These are phyloP conservation scores for Colletotrichum brevisporum DNA, from an alignment of 2,329 filamentous ascomycete species.

Conservation along the genomic window DNA sequence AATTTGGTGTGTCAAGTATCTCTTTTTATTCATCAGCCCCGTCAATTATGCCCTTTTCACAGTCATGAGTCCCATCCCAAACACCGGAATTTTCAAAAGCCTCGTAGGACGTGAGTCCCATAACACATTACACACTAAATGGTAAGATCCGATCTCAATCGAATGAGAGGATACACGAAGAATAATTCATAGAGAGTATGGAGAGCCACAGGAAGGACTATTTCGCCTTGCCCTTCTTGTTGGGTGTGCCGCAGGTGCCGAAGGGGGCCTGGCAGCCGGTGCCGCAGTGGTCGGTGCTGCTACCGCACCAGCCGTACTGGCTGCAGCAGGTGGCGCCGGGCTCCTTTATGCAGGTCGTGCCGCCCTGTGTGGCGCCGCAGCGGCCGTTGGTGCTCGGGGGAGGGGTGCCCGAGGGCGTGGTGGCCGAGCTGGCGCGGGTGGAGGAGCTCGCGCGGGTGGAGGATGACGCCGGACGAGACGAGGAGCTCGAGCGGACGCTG, in stretches of 20 bases:
- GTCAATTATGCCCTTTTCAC: conserved; percentile 3
- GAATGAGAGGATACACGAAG: background rate
- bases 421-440: conserved; percentile 11
- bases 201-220: background rate
- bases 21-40: background rate
- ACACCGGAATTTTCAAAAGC: conserved; percentile 7
- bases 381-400: conserved; percentile 44
- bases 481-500: background rate
- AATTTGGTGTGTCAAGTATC: too few species aligned
- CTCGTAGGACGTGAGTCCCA: background rate
- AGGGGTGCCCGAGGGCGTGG: conserved; percentile 15
- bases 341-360: conserved; percentile 44
- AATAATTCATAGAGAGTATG: background rate
- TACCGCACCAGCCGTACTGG: conserved; percentile 44
- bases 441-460: conserved; percentile 1
- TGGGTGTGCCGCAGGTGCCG: conserved; percentile 32
- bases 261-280: conserved; percentile 36
- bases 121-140: conserved; percentile 33
- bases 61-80: background rate
- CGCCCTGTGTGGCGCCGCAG: conserved; percentile 46
- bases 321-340: conserved; percentile 43
- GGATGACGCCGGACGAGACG: conserved; percentile 23
- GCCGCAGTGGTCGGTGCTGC: conserved; percentile 42
- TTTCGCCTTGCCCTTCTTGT: background rate
- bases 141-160: background rate